phyloP scores from a whole-genome alignment of 352 stramenopile genomes.

The Phytophthora vignae region DNA sequence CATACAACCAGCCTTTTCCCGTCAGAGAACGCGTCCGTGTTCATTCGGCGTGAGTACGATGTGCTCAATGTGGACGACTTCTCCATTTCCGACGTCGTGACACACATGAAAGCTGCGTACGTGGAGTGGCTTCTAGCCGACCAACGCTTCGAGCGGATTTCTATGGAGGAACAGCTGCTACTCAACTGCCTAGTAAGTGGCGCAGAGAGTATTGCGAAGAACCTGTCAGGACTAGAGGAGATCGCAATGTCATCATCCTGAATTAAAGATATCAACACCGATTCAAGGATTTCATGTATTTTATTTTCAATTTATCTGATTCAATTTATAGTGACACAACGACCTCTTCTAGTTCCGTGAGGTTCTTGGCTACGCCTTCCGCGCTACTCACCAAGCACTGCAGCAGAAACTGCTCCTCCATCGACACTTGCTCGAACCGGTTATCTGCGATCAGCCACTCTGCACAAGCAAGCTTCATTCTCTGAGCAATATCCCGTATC shows the following conservation, averaged over 20 bases:
- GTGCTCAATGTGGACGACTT: conserved; percentile 59
- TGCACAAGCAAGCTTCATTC: not conserved
- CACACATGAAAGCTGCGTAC: conserved; percentile 41
- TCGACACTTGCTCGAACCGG: not conserved
- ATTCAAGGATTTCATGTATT: not conserved
- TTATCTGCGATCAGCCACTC: not conserved
- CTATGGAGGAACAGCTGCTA: conserved; percentile 52
- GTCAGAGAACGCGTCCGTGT: conserved; percentile 23
- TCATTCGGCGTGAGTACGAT: conserved; percentile 42
- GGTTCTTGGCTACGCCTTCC: not conserved
- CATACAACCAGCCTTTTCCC: conserved; percentile 15
- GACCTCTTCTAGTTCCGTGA: not conserved
- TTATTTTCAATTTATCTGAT: not conserved
- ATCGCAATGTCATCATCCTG: conserved; percentile 53
- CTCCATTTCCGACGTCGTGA: conserved; percentile 38
- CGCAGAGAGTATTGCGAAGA: conserved; percentile 64
- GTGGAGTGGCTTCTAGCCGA: conserved; percentile 42
- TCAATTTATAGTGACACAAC: not conserved
- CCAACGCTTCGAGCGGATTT: conserved; percentile 37
- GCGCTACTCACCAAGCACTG: not conserved
- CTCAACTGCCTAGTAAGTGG: conserved; percentile 38
- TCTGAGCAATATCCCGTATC: not conserved
- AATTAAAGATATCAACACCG: not conserved
- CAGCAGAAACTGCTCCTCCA: conserved; percentile 1
- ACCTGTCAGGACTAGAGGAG: conserved; percentile 64